Conservation (phyloP, 345 rosid species). For the Alliaria petiolata region DNA sequence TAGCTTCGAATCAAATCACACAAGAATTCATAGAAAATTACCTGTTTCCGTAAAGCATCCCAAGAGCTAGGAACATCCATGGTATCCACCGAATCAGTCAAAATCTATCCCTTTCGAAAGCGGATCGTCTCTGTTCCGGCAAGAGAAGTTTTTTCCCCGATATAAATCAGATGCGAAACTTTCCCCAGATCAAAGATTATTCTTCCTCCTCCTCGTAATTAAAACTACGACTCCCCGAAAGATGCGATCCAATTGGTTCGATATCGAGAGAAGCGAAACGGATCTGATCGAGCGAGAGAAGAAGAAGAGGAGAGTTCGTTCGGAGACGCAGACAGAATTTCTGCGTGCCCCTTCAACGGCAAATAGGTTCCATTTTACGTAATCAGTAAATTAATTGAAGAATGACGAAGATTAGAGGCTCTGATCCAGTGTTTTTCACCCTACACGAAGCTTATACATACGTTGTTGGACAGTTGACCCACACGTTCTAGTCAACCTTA, state of each 20-base stretch:
- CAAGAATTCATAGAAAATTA: not conserved
- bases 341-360: conserved; percentile 34
- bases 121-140: not conserved
- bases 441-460: not conserved
- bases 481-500: not conserved
- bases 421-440: not conserved
- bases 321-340: conserved; percentile 46
- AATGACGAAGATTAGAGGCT: not conserved
- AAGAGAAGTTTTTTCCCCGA: not conserved
- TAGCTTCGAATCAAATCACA: not conserved
- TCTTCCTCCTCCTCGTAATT: not conserved
- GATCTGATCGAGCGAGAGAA: conserved; percentile 22
- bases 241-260: conserved; percentile 15
- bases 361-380: conserved; percentile 29
- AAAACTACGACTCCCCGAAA: not conserved
- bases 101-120: conserved; percentile 1
- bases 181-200: not conserved
- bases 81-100: not conserved
- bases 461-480: not conserved
- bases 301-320: conserved; percentile 17
- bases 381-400: conserved; percentile 6
- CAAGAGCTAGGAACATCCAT: conserved; percentile 90
- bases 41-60: conserved; percentile 96
- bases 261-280: not conserved
- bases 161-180: not conserved